A percentile compares a stretch with the other conserved stretches of the same genome.
Conservation (phyloP, 371 early-diverging fungal species). For the Apophysomyces elegans region DNA sequence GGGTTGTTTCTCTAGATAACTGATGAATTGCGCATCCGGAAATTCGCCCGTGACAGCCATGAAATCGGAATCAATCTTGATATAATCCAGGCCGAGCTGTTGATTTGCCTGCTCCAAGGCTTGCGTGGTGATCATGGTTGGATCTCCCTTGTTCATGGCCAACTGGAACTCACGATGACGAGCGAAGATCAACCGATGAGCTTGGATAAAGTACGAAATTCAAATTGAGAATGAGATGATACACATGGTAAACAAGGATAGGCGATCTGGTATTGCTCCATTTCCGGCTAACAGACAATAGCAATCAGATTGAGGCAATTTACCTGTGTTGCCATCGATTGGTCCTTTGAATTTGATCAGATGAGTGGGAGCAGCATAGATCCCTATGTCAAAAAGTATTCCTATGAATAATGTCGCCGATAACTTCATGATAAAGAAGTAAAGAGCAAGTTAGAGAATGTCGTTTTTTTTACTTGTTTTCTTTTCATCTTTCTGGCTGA, state of each 20-base stretch:
- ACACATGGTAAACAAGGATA: no score
- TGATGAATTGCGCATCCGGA: constrained; percentile 17
- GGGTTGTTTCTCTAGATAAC: constrained; percentile 13
- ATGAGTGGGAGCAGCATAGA: constrained; percentile 17
- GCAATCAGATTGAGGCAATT: no score
- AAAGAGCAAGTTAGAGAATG: neutral
- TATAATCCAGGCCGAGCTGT: constrained; percentile 19
- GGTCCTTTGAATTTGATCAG: constrained; percentile 23
- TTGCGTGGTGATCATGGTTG: constrained; percentile 3
- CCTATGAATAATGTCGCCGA: neutral
- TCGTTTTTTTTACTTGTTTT: neutral
- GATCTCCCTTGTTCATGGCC: neutral
- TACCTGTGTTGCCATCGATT: constrained; percentile 14
- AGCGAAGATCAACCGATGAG: neutral
- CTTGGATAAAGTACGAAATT: neutral
- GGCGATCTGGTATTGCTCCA: no score
- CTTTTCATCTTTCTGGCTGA: no score
- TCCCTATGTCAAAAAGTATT: neutral
- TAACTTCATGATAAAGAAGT: neutral
- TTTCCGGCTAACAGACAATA: no score
- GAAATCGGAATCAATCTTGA: constrained; percentile 13
- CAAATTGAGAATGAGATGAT: no score
- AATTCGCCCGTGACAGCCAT: constrained; percentile 22
- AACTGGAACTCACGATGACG: constrained; percentile 8
- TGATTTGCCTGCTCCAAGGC: neutral